A percentile compares a stretch with the other conserved stretches of the same genome.
Evolutionary conservation across 139 green algal species (phyloP).

Genomic region (Chlorokybus atmophyticus): DNA sequence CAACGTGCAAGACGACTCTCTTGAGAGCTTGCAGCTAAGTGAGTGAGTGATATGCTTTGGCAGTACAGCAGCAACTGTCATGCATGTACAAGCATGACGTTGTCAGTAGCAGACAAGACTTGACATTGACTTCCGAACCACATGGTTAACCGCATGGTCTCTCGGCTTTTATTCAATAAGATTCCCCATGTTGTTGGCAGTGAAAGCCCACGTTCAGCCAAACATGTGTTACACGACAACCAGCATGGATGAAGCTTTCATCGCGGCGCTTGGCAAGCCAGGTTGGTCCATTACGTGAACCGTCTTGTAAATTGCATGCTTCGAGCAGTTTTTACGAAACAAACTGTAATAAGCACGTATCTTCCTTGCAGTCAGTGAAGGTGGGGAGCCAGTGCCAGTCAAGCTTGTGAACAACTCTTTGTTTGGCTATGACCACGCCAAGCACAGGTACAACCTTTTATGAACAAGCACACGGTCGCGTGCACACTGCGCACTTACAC

Average conservation of each 20-base stretch:
- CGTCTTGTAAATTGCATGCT: background rate
- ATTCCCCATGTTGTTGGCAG: no score
- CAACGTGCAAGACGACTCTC: no score
- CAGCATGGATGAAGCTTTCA: constrained; percentile 1
- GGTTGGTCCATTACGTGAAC: background rate
- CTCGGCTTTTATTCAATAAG: no score
- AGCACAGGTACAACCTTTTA: constrained; percentile 25
- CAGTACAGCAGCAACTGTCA: no score
- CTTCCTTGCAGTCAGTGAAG: background rate
- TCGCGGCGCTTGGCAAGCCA: background rate
- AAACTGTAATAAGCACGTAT: background rate
- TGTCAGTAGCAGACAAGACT: no score
- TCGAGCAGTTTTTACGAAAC: background rate
- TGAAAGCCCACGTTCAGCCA: background rate
- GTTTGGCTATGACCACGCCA: constrained; percentile 19
- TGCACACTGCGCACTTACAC: no score
- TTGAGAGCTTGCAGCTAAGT: no score
- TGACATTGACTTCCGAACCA: no score
- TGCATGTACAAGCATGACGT: no score
- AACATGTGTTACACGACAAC: constrained; percentile 1
- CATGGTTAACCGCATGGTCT: no score
- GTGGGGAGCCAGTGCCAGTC: constrained; percentile 8
- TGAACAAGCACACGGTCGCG: no score
- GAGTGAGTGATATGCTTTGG: no score
- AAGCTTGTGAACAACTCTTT: constrained; percentile 19